phyloP scores from a whole-genome alignment of 2,329 filamentous ascomycete genomes.

The Fusarium succisae region DNA sequence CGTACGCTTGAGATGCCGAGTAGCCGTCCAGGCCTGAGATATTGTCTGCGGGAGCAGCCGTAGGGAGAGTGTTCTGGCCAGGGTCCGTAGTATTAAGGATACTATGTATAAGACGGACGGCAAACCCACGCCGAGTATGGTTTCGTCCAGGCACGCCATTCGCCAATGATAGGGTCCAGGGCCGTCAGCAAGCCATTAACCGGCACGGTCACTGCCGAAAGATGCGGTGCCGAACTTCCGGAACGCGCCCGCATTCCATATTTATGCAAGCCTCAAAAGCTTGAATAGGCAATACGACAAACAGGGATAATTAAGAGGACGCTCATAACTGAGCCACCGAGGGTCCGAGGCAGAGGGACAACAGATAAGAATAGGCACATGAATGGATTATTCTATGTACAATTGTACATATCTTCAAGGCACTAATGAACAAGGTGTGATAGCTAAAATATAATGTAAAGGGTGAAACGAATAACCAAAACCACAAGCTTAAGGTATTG shows the following conservation, averaged over 20 bases:
- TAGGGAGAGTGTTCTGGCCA: slow-evolving; percentile 10
- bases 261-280: slow-evolving; percentile 20
- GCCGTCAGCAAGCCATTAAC: slow-evolving; percentile 31
- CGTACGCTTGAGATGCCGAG: slow-evolving; percentile 32
- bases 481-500: slow-evolving; percentile 55
- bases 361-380: not conserved
- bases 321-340: not conserved
- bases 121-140: slow-evolving; percentile 32
- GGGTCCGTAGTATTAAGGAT: not conserved
- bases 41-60: slow-evolving; percentile 22
- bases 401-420: no score
- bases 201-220: slow-evolving; percentile 37
- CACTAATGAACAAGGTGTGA: not conserved
- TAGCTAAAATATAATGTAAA: slow-evolving; percentile 56
- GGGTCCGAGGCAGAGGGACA: not conserved
- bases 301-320: not conserved
- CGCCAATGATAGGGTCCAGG: not conserved
- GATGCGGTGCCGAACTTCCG: slow-evolving; percentile 43
- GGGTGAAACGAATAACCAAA: slow-evolving; percentile 71
- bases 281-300: not conserved
- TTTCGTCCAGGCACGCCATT: slow-evolving; percentile 23
- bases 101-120: slow-evolving; percentile 11
- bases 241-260: slow-evolving; percentile 23
- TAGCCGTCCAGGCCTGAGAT: slow-evolving; percentile 18
- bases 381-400: no score